phyloP scores from a whole-genome alignment of 495 filamentous ascomycete species.

The Penicillium canescens region DNA sequence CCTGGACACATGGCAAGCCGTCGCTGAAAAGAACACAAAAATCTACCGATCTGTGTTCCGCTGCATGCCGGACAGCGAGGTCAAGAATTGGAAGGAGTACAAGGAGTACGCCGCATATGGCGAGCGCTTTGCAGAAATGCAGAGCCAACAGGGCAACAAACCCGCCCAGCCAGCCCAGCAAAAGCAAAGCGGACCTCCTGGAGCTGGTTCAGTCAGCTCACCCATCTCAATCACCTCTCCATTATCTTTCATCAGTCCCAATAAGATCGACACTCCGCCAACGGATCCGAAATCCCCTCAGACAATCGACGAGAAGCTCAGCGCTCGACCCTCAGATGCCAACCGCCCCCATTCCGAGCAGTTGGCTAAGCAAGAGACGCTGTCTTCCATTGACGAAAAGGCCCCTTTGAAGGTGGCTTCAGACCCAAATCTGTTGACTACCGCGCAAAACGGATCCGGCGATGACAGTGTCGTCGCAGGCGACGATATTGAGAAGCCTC shows the following conservation, averaged over 20 bases:
- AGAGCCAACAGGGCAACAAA: constrained; percentile 49
- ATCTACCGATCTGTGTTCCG: constrained; percentile 92
- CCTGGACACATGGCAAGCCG: constrained; percentile 81
- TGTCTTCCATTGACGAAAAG: constrained; percentile 45
- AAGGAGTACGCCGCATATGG: constrained; percentile 81
- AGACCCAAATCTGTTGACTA: constrained; percentile 17
- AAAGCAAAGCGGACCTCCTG: constrained; percentile 39
- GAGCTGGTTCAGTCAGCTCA: constrained; percentile 18
- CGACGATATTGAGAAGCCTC: constrained; percentile 36
- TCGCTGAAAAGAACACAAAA: constrained; percentile 92
- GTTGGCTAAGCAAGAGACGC: constrained; percentile 27
- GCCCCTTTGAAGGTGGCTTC: constrained; percentile 33
- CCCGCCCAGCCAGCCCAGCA: constrained; percentile 36
- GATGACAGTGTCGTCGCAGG: constrained; percentile 24
- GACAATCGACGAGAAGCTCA: constrained; percentile 30
- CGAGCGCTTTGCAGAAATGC: constrained; percentile 74
- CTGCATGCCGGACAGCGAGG: constrained; percentile 94
- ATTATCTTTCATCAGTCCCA: constrained; percentile 16
- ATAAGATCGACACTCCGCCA: constrained; percentile 16
- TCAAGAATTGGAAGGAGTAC: constrained; percentile 92
- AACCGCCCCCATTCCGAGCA: constrained; percentile 25
- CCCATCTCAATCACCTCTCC: constrained; percentile 24
- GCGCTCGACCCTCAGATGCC: constrained; percentile 6
- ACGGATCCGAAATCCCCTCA: constrained; percentile 23
- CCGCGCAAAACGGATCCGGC: constrained; percentile 16